Percentiles rank a stretch among this genome's conserved stretches.
These are phyloP conservation scores for Hypsizygus marmoreus DNA, from an alignment of 768 basidiomycete species.

Conservation along the genomic window DNA sequence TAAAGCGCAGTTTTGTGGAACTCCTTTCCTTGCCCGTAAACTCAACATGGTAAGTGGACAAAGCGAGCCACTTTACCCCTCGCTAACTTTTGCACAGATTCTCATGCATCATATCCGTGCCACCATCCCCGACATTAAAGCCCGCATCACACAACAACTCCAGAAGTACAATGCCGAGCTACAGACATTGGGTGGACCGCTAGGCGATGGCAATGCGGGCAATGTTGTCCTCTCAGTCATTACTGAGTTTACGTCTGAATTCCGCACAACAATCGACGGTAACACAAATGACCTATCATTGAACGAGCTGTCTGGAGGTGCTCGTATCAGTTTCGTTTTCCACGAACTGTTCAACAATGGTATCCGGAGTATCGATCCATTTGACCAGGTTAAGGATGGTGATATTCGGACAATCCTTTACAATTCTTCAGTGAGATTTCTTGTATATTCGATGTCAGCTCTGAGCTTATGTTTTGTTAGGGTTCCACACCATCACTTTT, in stretches of 20 bases:
- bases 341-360: slow-evolving; percentile 98
- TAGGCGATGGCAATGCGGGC: slow-evolving; percentile 83
- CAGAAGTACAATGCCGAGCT: slow-evolving; percentile 89
- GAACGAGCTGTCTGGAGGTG: slow-evolving; percentile 98
- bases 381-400: slow-evolving; percentile 98
- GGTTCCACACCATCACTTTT: slow-evolving; percentile 96
- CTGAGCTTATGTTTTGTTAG: slow-evolving; percentile 33
- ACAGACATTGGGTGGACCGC: slow-evolving; percentile 77
- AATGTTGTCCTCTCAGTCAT: slow-evolving; percentile 96
- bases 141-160: slow-evolving; percentile 87
- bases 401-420: slow-evolving; percentile 96
- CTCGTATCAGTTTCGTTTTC: slow-evolving; percentile 98
- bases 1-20: slow-evolving; percentile 96
- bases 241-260: slow-evolving; percentile 97
- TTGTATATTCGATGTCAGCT: not conserved
- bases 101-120: slow-evolving; percentile 99
- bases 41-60: slow-evolving; percentile 77
- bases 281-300: slow-evolving; percentile 93
- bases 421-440: slow-evolving; percentile 87
- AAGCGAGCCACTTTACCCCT: not conserved
- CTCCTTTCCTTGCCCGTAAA: slow-evolving; percentile 93
- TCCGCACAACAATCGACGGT: slow-evolving; percentile 96
- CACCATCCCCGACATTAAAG: slow-evolving; percentile 98
- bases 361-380: slow-evolving; percentile 94
- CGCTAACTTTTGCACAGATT: slow-evolving; percentile 53